Base-by-base conservation (phyloP, 805 yeast genomes). In the Yarrowia alimentaria region DNA sequence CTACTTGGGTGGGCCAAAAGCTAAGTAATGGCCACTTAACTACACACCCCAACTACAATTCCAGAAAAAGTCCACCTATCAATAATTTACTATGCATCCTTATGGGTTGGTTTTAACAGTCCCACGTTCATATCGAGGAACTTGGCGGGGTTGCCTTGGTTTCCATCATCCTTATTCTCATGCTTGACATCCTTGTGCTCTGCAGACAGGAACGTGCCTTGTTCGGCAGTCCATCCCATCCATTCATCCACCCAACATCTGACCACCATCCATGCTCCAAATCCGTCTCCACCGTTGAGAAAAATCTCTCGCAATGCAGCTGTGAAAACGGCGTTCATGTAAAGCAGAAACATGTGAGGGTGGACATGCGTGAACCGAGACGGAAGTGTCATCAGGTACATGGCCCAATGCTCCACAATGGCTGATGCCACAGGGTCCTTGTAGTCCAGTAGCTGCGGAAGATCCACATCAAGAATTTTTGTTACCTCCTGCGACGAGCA, bases 181-280 rank as follows among this genome's bases (percentile, higher is more conserved):
- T 40, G 33, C 47, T 40, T 40, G 17, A 13, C 17, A 18, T 40
- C 33, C 47, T 40, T 40, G 32, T 47, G 32, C 34, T 43, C 49
- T 10, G 28, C 40, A 18, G 54, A 34, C 20, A 66, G 43, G 43
- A 64, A 64, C 14, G 65, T 66, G 13, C 65, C 64, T 54, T 61
- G 64, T 59, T 83, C 88, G 19, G 82, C 81, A 52, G 76, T 67
- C 80, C 87, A 81, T 2, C 74, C 74, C 54, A 83, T 68, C 73
- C 78, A 83, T 60, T 84, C 91, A 59, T 81, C 87, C 6, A 80
- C 68, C 89, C 91, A 85, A 61, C 88, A 80, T 52, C 85, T 70
- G 3, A 83, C 70, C 34, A 78, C 73, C 87, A 88, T 83, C 91
- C 91, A 85, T 2, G 80, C 77, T 8, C 80, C 80, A 61, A 84